Evolutionary conservation across 2,329 filamentous ascomycete genomes (phyloP).

Genomic region (Biscogniauxia sp.): DNA sequence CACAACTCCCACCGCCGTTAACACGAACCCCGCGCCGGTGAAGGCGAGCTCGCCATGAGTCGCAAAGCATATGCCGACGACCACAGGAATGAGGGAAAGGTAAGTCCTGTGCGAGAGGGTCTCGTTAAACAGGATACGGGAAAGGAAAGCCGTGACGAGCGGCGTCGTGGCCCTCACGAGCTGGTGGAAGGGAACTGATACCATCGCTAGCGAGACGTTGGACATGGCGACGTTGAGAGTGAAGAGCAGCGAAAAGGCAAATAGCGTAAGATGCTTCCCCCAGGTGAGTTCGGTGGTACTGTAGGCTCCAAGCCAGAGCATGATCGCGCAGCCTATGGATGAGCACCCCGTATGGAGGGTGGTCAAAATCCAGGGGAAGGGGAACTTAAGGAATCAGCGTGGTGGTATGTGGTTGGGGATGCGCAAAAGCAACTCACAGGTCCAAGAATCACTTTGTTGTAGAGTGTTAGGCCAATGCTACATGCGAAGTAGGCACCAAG

Average conservation of each 20-base stretch:
- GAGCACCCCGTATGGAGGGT: slow-evolving; percentile 57
- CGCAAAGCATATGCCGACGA: slow-evolving; percentile 57
- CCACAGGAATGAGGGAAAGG: slow-evolving; percentile 58
- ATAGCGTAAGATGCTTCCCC: slow-evolving; percentile 53
- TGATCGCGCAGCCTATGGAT: slow-evolving; percentile 52
- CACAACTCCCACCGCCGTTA: slow-evolving; percentile 53
- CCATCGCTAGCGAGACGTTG: slow-evolving; percentile 61
- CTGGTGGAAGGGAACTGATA: slow-evolving; percentile 65
- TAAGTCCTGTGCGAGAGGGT: slow-evolving; percentile 57
- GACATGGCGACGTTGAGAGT: slow-evolving; percentile 63
- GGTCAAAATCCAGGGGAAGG: slow-evolving; percentile 61
- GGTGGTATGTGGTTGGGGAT: slow-evolving; percentile 1
- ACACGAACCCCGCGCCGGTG: slow-evolving; percentile 53
- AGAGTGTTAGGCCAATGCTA: slow-evolving; percentile 51
- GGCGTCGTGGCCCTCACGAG: slow-evolving; percentile 61
- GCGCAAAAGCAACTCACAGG: slow-evolving; percentile 37
- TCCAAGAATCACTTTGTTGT: slow-evolving; percentile 58
- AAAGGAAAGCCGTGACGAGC: slow-evolving; percentile 61
- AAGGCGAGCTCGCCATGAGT: slow-evolving; percentile 64
- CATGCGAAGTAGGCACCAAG: slow-evolving; percentile 52
- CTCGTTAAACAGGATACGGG: slow-evolving; percentile 53
- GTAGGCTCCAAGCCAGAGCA: slow-evolving; percentile 52
- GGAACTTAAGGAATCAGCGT: slow-evolving; percentile 40
- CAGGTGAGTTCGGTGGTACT: slow-evolving; percentile 50
- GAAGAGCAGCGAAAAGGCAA: slow-evolving; percentile 59